Conservation (phyloP, 2,329 filamentous ascomycete species). For the Teratosphaeriaceae sp. region DNA sequence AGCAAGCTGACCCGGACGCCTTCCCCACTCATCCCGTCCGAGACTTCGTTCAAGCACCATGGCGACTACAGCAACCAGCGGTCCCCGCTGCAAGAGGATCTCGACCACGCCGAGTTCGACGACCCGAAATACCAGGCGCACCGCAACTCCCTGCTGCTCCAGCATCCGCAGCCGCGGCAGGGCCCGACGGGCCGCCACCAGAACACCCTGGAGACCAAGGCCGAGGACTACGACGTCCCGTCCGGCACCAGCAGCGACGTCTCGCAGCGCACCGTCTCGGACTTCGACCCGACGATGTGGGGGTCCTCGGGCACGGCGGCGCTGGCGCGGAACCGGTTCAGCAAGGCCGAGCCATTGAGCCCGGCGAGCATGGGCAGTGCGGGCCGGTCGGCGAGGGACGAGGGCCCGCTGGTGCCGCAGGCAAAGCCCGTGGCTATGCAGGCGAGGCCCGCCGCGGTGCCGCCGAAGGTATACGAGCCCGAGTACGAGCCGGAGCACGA, state of each 20-base stretch:
- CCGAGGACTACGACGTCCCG: conserved; percentile 51
- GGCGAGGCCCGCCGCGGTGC: conserved; percentile 15
- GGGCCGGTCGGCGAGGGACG: conserved; percentile 48
- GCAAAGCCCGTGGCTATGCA: conserved; percentile 25
- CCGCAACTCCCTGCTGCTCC: conserved; percentile 70
- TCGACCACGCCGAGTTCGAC: conserved; percentile 32
- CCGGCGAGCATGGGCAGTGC: conserved; percentile 28
- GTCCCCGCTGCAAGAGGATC: conserved; percentile 21
- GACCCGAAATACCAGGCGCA: conserved; percentile 79
- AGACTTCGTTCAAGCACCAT: conserved; percentile 32
- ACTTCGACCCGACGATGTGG: conserved; percentile 43
- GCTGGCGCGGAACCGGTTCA: conserved; percentile 25
- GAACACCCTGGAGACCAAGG: conserved; percentile 65
- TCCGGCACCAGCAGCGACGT: conserved; percentile 29
- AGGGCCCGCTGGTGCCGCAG: conserved; percentile 52
- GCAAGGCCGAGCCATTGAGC: conserved; percentile 19
- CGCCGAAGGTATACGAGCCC: conserved; percentile 15
- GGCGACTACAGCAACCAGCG: conserved; percentile 14
- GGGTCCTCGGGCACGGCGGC: conserved; percentile 34
- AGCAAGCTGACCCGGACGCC: conserved; percentile 37
- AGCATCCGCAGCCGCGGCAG: conserved; percentile 70
- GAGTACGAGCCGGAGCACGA: conserved; percentile 22
- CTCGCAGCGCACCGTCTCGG: conserved; percentile 28
- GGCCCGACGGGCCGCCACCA: conserved; percentile 70
- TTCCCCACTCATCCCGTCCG: conserved; percentile 48